Percentiles rank a stretch among this genome's conserved stretches.
Conservation (phyloP, 768 basidiomycete genomes). For the Cantharellus cinnabarinus region DNA sequence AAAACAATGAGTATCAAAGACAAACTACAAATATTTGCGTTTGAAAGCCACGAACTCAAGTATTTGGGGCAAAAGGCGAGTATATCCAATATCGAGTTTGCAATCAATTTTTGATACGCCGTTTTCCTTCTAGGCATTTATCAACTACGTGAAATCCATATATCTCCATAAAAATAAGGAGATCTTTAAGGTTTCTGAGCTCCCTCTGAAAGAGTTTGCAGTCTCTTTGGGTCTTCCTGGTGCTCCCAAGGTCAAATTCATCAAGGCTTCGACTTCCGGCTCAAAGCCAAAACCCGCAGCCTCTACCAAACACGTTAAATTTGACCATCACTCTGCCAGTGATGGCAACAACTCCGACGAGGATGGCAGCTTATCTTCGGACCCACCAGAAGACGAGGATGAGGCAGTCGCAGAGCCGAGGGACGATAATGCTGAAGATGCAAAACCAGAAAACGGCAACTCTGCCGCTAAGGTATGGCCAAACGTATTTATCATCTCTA, state of each 20-base stretch:
- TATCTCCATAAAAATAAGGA: constrained; percentile 86
- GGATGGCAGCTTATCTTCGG: constrained; percentile 3
- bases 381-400: constrained; percentile 8
- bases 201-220: constrained; percentile 70
- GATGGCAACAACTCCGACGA: too few species aligned
- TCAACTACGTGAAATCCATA: constrained; percentile 85
- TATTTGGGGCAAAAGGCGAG: constrained; percentile 82
- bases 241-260: constrained; percentile 85
- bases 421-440: constrained; percentile 3
- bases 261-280: constrained; percentile 15
- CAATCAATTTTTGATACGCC: neutral
- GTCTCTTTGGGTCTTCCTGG: constrained; percentile 85
- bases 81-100: constrained; percentile 7
- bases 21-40: constrained; percentile 79
- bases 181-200: constrained; percentile 67
- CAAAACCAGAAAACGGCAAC: neutral
- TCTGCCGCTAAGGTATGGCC: neutral
- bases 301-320: too few species aligned
- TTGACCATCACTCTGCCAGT: too few species aligned
- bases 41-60: constrained; percentile 92
- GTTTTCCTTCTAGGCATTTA: constrained; percentile 47
- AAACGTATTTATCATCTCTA: too few species aligned
- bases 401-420: constrained; percentile 14
- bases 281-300: neutral
- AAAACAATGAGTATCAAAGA: constrained; percentile 72